Evolutionary conservation across 148 eudicot species (phyloP).

Genomic region (Heliosperma pusillum): DNA sequence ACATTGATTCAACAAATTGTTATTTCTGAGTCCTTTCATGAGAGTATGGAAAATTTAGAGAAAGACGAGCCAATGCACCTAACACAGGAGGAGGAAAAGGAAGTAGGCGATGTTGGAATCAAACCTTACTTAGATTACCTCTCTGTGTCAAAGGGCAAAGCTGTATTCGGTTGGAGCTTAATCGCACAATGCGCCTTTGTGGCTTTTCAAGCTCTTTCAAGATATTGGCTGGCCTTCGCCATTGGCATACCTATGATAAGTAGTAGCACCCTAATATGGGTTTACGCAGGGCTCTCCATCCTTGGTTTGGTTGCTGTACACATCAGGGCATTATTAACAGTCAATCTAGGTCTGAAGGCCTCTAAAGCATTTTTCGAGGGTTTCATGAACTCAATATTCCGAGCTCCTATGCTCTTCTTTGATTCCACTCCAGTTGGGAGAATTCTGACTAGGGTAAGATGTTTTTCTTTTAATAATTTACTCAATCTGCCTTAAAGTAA

Average conservation of each 20-base stretch:
- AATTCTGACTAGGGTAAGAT: constrained; percentile 58
- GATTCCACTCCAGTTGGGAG: constrained; percentile 65
- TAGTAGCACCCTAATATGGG: constrained; percentile 25
- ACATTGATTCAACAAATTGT: constrained; percentile 16
- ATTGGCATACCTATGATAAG: constrained; percentile 23
- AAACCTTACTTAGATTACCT: constrained; percentile 58
- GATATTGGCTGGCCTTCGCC: constrained; percentile 51
- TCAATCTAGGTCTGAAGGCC: constrained; percentile 38
- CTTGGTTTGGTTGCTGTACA: constrained; percentile 19
- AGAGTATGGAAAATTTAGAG: constrained; percentile 18
- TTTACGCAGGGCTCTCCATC: constrained; percentile 31
- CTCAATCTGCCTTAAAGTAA: no score
- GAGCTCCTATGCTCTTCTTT: constrained; percentile 66
- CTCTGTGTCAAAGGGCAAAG: constrained; percentile 28
- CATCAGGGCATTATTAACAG: constrained; percentile 36
- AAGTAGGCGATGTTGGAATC: constrained; percentile 47
- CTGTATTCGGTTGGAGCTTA: constrained; percentile 37
- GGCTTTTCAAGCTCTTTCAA: constrained; percentile 48
- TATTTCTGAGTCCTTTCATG: constrained; percentile 16
- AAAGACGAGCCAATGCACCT: constrained; percentile 27
- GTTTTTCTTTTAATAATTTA: no score
- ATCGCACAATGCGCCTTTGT: constrained; percentile 28
- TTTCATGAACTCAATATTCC: constrained; percentile 47
- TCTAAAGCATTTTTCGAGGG: constrained; percentile 44
- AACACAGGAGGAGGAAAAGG: constrained; percentile 56